phyloP scores from a whole-genome alignment of 2,329 filamentous ascomycete species.

The Aphanoascus verrucosus region DNA sequence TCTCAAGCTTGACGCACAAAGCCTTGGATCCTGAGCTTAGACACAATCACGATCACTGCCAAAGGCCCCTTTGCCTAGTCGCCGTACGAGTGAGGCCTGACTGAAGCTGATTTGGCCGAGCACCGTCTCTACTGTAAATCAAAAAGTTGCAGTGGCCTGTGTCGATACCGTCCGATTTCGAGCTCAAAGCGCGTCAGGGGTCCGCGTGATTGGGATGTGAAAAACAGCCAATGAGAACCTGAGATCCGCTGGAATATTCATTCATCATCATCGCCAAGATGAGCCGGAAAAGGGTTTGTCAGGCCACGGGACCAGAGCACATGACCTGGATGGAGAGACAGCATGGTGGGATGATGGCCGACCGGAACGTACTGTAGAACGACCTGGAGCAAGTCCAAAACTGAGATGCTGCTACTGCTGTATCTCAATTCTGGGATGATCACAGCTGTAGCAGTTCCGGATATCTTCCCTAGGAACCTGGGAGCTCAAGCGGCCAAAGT shows the following conservation, averaged over 20 bases:
- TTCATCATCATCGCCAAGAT: conserved; percentile 12
- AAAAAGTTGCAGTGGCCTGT: no score
- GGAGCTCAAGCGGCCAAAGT: not conserved
- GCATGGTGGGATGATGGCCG: conserved; percentile 8
- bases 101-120: no score
- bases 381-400: no score
- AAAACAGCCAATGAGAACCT: not conserved
- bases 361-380: no score
- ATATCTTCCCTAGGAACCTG: not conserved
- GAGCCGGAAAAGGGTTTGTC: conserved; percentile 3
- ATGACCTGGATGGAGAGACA: conserved; percentile 15
- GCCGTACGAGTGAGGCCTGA: no score
- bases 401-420: not conserved
- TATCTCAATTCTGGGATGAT: not conserved
- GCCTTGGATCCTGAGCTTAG: no score
- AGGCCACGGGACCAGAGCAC: conserved; percentile 16
- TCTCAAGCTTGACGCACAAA: no score
- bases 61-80: no score
- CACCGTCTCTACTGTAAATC: no score
- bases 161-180: not conserved
- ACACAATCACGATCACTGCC: no score
- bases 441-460: not conserved
- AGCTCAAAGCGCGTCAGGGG: not conserved
- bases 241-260: not conserved
- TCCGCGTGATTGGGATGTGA: not conserved